Evolutionary conservation across 164 flowering plant genomes (phyloP).

Genomic region (Nymphaea colorata): DNA sequence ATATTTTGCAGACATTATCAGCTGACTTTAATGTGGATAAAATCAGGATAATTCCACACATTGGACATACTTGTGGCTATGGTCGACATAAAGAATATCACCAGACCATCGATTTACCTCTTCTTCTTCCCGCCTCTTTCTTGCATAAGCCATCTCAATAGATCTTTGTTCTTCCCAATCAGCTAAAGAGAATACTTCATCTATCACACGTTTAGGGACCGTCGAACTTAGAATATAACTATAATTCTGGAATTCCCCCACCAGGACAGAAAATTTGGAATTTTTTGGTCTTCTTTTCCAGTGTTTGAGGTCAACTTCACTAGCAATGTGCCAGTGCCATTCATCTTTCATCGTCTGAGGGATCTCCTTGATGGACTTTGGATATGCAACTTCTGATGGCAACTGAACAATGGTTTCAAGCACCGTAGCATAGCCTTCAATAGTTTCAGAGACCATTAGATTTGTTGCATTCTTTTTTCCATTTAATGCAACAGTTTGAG

Average conservation of each 20-base stretch:
- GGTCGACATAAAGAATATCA: background rate
- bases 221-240: conserved; percentile 13
- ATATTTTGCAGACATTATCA: too few species aligned
- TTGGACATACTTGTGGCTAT: too few species aligned
- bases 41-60: too few species aligned
- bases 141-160: conserved; percentile 28
- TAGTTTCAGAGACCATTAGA: conserved; percentile 53
- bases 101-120: conserved; percentile 38
- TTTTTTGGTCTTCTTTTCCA: conserved; percentile 25
- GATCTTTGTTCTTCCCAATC: conserved; percentile 70
- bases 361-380: conserved; percentile 38
- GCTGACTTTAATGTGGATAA: too few species aligned
- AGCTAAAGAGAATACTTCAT: conserved; percentile 48
- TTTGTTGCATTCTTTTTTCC: conserved; percentile 61
- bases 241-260: conserved; percentile 40
- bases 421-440: conserved; percentile 68
- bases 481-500: conserved; percentile 42
- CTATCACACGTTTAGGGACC: conserved; percentile 7
- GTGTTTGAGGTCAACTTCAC: conserved; percentile 19
- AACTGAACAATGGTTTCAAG: conserved; percentile 57
- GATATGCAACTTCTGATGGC: conserved; percentile 75
- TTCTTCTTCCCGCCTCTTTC: conserved; percentile 79
- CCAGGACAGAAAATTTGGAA: conserved; percentile 29
- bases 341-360: conserved; percentile 35
- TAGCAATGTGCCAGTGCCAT: conserved; percentile 81